Conservation (phyloP, 441 rosid species). For the Pelargonium hybrid region DNA sequence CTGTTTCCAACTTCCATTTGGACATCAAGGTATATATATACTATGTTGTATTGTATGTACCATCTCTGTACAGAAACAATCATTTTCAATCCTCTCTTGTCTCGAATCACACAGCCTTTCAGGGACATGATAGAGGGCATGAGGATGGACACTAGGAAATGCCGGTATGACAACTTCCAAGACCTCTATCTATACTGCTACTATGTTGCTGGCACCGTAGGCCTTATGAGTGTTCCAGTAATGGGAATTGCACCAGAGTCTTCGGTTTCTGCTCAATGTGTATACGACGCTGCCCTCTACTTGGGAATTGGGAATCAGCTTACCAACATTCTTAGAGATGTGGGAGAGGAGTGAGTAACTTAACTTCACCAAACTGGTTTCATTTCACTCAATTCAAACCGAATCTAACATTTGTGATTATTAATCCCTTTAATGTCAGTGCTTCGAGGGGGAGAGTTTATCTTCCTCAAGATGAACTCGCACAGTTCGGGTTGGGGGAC, state of each 20-base stretch:
- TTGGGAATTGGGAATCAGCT: constrained; percentile 50
- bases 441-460: constrained; percentile 44
- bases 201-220: constrained; percentile 48
- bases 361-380: neutral
- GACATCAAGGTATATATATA: constrained; percentile 36
- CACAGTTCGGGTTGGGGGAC: constrained; percentile 28
- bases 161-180: constrained; percentile 35
- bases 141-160: constrained; percentile 48
- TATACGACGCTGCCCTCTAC: constrained; percentile 39
- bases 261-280: constrained; percentile 34
- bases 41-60: neutral
- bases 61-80: neutral
- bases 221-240: constrained; percentile 49
- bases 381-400: neutral
- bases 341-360: constrained; percentile 42
- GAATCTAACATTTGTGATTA: neutral
- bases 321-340: constrained; percentile 47
- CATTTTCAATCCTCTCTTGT: neutral
- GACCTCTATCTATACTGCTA: constrained; percentile 48
- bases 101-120: constrained; percentile 33
- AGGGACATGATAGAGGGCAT: constrained; percentile 58
- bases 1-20: constrained; percentile 39
- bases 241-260: constrained; percentile 50
- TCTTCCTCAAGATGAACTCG: constrained; percentile 40
- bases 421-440: constrained; percentile 13